Conservation (phyloP, 2,329 filamentous ascomycete species). For the Ilyonectria destructans region DNA sequence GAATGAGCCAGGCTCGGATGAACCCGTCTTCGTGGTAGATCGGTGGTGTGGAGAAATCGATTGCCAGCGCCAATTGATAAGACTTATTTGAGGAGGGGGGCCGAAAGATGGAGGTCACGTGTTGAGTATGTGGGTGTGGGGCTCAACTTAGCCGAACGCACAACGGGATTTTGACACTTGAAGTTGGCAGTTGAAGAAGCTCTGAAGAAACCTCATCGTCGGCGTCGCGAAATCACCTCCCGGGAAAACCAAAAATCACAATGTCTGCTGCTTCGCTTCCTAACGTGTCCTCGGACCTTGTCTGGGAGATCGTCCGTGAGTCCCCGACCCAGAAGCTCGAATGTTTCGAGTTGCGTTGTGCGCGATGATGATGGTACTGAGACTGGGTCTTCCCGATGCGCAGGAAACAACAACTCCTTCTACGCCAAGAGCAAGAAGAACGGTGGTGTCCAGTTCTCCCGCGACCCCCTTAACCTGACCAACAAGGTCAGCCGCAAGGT, state of each 20-base stretch:
- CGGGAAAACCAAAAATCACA: slow-evolving; percentile 59
- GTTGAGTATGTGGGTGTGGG: slow-evolving; percentile 8
- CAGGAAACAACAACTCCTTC: slow-evolving; percentile 91
- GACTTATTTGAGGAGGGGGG: background rate
- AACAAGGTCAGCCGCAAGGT: slow-evolving; percentile 96
- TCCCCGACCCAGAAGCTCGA: slow-evolving; percentile 61
- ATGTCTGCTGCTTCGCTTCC: slow-evolving; percentile 72
- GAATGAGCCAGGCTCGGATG: background rate
- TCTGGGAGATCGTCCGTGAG: slow-evolving; percentile 97
- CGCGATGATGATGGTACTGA: slow-evolving; percentile 42
- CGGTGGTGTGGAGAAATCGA: background rate
- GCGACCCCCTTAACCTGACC: slow-evolving; percentile 92
- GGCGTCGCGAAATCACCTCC: slow-evolving; percentile 44
- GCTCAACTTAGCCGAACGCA: slow-evolving; percentile 56
- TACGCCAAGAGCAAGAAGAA: slow-evolving; percentile 89
- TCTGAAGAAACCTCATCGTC: slow-evolving; percentile 54
- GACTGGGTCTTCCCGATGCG: slow-evolving; percentile 35
- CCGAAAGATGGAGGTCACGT: slow-evolving; percentile 17
- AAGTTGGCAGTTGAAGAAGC: slow-evolving; percentile 40
- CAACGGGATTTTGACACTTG: slow-evolving; percentile 52
- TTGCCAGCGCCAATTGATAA: background rate
- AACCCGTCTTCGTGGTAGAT: background rate
- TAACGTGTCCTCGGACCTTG: slow-evolving; percentile 90
- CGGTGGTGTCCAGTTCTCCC: slow-evolving; percentile 91
- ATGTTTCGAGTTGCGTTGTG: slow-evolving; percentile 30